phyloP scores from a whole-genome alignment of 495 filamentous ascomycete species.

The Chaetomium cochliodes region DNA sequence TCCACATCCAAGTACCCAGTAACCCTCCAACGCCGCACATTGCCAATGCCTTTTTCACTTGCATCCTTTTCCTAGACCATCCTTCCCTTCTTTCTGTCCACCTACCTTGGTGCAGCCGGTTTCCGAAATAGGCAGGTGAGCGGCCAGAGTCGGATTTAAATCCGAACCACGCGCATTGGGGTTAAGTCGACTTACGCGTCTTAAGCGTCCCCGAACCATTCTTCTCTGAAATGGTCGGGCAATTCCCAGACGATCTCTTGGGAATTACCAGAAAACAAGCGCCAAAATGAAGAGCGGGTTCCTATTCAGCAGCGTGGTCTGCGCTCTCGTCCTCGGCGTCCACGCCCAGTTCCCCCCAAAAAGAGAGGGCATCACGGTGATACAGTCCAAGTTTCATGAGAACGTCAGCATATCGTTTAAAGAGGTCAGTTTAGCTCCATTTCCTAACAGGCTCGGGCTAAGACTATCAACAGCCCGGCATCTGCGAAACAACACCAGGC shows the following conservation, averaged over 20 bases:
- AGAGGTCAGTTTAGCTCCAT: background rate
- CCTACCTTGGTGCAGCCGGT: background rate
- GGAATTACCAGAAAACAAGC: background rate
- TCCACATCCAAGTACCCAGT: too few relatives aligned
- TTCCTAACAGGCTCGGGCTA: background rate
- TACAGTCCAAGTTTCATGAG: constrained; percentile 7
- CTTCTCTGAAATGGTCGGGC: too few relatives aligned
- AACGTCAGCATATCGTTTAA: constrained; percentile 10
- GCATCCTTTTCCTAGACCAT: background rate
- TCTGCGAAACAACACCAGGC: constrained; percentile 34
- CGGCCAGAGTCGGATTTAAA: background rate
- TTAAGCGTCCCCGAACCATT: background rate
- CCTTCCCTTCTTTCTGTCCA: background rate
- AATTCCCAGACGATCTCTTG: background rate
- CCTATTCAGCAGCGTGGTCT: background rate
- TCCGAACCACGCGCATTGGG: background rate
- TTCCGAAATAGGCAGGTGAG: constrained; percentile 8
- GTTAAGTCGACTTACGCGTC: background rate
- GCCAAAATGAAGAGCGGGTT: background rate
- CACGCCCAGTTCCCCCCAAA: background rate
- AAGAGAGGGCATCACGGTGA: constrained; percentile 4
- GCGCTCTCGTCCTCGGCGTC: background rate
- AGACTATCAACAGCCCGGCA: constrained; percentile 1
- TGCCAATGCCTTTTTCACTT: background rate
- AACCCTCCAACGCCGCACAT: too few relatives aligned